Conservation (phyloP, 2,329 filamentous ascomycete species). For the Colletotrichum orbiculare region DNA sequence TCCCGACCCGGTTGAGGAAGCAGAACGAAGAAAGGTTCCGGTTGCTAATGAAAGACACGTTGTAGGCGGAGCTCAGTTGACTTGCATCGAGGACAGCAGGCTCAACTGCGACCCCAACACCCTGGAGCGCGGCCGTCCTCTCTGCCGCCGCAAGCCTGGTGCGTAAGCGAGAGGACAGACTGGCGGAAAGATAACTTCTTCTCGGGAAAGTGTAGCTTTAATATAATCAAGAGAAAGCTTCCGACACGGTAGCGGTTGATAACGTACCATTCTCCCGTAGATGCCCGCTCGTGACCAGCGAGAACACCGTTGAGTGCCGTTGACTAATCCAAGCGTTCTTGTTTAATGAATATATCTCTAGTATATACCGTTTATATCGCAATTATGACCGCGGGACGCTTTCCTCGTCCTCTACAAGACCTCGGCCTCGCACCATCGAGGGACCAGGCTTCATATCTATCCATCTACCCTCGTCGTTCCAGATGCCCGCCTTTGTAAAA, state of each 20-base stretch:
- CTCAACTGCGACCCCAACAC: conserved; percentile 43
- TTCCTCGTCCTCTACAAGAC: conserved; percentile 39
- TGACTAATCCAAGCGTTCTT: neutral
- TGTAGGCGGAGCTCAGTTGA: conserved; percentile 40
- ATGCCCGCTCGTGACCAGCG: too few relatives aligned
- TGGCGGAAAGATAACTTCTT: too few relatives aligned
- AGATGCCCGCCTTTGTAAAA: conserved; percentile 80
- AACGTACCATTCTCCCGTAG: too few relatives aligned
- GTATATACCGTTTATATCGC: conserved; percentile 8
- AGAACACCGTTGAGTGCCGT: too few relatives aligned
- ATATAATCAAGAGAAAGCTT: too few relatives aligned
- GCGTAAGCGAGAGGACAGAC: conserved; percentile 1
- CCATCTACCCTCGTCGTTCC: conserved; percentile 75
- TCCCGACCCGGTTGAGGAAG: neutral
- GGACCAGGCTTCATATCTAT: conserved; percentile 72
- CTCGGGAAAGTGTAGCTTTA: too few relatives aligned
- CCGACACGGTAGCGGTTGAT: too few relatives aligned
- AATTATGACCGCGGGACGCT: conserved; percentile 38
- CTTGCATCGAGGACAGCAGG: conserved; percentile 43
- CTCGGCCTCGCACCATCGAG: conserved; percentile 52
- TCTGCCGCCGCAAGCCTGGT: conserved; percentile 41
- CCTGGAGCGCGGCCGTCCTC: conserved; percentile 43
- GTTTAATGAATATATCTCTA: conserved; percentile 2
- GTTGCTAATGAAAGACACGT: neutral
- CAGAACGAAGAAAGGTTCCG: neutral